Conservation (phyloP, 768 basidiomycete species). For the Termitomyces sp. region DNA sequence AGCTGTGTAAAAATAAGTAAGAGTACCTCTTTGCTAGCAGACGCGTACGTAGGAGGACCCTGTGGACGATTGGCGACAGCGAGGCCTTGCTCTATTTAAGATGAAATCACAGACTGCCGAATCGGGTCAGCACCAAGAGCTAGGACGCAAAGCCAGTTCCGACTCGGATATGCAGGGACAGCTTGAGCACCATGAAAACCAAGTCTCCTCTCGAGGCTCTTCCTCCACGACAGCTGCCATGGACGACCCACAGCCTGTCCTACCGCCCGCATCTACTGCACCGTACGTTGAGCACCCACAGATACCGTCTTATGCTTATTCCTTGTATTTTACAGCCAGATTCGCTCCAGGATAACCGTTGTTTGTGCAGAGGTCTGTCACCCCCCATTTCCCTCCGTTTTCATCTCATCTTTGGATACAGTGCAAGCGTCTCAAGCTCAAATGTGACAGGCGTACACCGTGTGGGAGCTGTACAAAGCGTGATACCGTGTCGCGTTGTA, state of each 20-base stretch:
- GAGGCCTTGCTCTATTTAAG: constrained; percentile 2
- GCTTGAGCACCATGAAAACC: constrained; percentile 10
- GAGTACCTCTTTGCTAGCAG: constrained; percentile 1
- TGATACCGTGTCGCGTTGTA: constrained; percentile 64
- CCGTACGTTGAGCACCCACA: constrained; percentile 14
- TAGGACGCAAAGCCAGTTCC: constrained; percentile 11
- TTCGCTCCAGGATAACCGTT: constrained; percentile 73
- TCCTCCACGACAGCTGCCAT: constrained; percentile 11
- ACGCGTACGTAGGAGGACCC: constrained; percentile 5
- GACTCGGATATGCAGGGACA: constrained; percentile 15
- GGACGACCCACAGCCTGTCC: constrained; percentile 12
- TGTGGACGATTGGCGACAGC: constrained; percentile 1
- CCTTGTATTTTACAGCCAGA: constrained; percentile 36
- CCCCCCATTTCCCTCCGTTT: constrained; percentile 1
- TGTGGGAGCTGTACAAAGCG: constrained; percentile 78
- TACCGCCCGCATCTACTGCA: constrained; percentile 4
- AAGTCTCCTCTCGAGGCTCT: constrained; percentile 5
- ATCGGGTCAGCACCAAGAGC: constrained; percentile 7
- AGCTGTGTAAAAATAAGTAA: constrained; percentile 9
- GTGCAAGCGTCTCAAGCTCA: constrained; percentile 87
- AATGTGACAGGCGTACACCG: constrained; percentile 75
- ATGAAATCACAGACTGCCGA: constrained; percentile 11
- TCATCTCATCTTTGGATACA: constrained; percentile 22
- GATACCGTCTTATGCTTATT: not conserved
- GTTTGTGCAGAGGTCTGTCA: constrained; percentile 68